Conservation (phyloP, 192 early-diverging fungal genomes). For the Helicostylum pulchrum region DNA sequence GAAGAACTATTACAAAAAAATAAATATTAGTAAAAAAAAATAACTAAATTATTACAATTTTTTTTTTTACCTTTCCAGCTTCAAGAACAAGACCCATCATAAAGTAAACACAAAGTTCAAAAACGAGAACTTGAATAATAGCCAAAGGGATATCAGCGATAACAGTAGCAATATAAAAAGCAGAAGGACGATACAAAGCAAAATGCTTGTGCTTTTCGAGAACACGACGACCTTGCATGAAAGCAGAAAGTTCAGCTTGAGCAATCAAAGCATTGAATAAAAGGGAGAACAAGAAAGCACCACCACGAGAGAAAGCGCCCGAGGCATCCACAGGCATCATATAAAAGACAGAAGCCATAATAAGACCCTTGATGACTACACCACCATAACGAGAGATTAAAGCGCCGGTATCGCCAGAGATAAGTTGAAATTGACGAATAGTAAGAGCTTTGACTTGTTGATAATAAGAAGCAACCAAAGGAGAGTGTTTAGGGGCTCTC, state of each 20-base stretch:
- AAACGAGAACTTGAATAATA: slow-evolving; percentile 52
- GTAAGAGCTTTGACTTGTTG: slow-evolving; percentile 52
- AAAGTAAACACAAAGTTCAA: slow-evolving; percentile 64
- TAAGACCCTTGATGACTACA: slow-evolving; percentile 58
- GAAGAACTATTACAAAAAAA: slow-evolving; percentile 37
- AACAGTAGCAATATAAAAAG: slow-evolving; percentile 58
- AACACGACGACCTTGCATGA: slow-evolving; percentile 64
- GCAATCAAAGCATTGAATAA: slow-evolving; percentile 68
- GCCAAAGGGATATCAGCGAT: slow-evolving; percentile 57
- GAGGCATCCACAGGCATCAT: slow-evolving; percentile 47
- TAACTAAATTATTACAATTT: not conserved
- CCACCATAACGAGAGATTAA: slow-evolving; percentile 54
- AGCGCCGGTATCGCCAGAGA: slow-evolving; percentile 37
- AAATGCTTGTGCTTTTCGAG: slow-evolving; percentile 70
- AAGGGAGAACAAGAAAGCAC: slow-evolving; percentile 67
- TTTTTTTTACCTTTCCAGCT: slow-evolving; percentile 43
- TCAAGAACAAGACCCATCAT: slow-evolving; percentile 56
- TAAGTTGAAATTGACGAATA: slow-evolving; percentile 55
- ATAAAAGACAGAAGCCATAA: slow-evolving; percentile 70
- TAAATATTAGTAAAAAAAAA: slow-evolving; percentile 9
- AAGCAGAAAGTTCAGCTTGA: slow-evolving; percentile 62
- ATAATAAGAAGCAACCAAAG: slow-evolving; percentile 56
- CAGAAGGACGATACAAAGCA: slow-evolving; percentile 68
- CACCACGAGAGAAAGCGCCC: slow-evolving; percentile 73
- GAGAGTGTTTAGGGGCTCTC: slow-evolving; percentile 42